These are phyloP conservation scores for Phaeolepiota aurea DNA, from an alignment of 768 basidiomycete species.

Conservation along the genomic window DNA sequence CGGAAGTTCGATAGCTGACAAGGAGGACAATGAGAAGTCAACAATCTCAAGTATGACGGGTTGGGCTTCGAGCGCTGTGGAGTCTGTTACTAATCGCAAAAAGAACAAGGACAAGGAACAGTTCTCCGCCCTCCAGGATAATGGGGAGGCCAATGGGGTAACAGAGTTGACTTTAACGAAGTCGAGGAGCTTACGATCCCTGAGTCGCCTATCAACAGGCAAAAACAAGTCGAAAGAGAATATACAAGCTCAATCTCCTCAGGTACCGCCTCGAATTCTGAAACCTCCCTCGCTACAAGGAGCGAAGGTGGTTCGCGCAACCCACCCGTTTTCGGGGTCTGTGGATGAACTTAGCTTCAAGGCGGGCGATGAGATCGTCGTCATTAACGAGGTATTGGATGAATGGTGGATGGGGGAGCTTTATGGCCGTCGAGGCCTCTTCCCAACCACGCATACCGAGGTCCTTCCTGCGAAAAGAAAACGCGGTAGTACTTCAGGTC, in stretches of 20 bases:
- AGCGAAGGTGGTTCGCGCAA: constrained; percentile 53
- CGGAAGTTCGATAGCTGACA: constrained; percentile 40
- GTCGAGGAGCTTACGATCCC: constrained; percentile 18
- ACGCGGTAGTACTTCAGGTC: not conserved
- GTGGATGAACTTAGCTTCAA: constrained; percentile 74
- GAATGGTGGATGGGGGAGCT: constrained; percentile 90
- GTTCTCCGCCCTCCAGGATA: constrained; percentile 48
- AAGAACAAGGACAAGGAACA: constrained; percentile 50
- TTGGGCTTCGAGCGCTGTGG: constrained; percentile 65
- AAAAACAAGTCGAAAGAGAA: constrained; percentile 27
- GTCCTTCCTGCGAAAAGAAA: constrained; percentile 17
- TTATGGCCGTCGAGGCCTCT: constrained; percentile 65
- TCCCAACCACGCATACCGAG: constrained; percentile 75
- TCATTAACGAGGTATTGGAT: constrained; percentile 75
- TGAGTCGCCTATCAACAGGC: constrained; percentile 18
- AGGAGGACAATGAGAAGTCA: constrained; percentile 26
- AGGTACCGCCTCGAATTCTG: constrained; percentile 29
- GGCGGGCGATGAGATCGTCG: constrained; percentile 65
- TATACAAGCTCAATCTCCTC: constrained; percentile 18
- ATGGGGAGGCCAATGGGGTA: constrained; percentile 12
- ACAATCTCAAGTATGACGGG: constrained; percentile 39
- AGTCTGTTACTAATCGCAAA: constrained; percentile 46
- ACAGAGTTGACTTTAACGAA: constrained; percentile 15
- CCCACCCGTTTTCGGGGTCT: constrained; percentile 69
- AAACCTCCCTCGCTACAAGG: constrained; percentile 43